phyloP scores from a whole-genome alignment of 345 rosid genomes.

The Moringa oleifera region DNA sequence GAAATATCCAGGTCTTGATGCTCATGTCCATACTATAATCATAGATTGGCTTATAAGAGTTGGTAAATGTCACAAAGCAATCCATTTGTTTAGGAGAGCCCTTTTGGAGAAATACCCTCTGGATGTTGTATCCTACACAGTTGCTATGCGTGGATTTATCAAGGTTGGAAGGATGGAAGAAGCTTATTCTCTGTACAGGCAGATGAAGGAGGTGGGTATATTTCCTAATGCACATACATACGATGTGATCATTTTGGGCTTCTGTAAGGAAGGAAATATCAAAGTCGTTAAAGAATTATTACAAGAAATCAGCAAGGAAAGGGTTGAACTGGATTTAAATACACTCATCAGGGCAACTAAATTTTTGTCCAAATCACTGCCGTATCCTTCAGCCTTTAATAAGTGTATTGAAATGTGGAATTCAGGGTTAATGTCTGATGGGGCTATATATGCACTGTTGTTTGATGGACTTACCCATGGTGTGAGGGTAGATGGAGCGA shows the following conservation, averaged over 20 bases:
- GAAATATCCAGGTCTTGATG: constrained; percentile 32
- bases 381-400: constrained; percentile 18
- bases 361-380: constrained; percentile 24
- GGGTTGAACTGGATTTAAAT: constrained; percentile 30
- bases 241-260: constrained; percentile 38
- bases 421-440: constrained; percentile 5
- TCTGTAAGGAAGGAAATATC: constrained; percentile 39
- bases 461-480: constrained; percentile 3
- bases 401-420: no score
- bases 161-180: constrained; percentile 42
- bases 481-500: constrained; percentile 5
- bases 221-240: constrained; percentile 37
- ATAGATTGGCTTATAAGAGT: constrained; percentile 43
- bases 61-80: constrained; percentile 40
- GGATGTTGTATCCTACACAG: constrained; percentile 61
- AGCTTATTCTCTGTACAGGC: constrained; percentile 35
- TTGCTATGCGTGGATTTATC: constrained; percentile 59
- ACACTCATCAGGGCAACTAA: constrained; percentile 26
- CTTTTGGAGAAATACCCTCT: constrained; percentile 32
- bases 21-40: constrained; percentile 58
- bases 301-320: constrained; percentile 41
- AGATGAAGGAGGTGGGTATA: constrained; percentile 53
- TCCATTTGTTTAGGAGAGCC: constrained; percentile 43
- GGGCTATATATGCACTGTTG: constrained; percentile 8
- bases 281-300: constrained; percentile 43